Base-by-base conservation (phyloP, 805 yeast species). In the Kluyveromyces nonfermentans region DNA sequence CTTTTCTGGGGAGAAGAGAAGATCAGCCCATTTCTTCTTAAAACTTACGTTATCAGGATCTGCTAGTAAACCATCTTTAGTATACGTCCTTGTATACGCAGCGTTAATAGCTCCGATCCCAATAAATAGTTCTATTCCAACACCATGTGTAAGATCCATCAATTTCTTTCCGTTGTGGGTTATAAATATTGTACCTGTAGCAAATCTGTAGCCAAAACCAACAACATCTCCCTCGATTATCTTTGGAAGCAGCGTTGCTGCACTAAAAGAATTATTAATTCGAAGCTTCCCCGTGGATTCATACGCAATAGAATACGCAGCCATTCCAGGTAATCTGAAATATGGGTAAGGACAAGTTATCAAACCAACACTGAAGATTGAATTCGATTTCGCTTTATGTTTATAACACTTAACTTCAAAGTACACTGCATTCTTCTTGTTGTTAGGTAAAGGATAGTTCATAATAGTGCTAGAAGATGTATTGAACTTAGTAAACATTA, bases 81-180 rank as follows among this genome's bases (percentile, higher is more conserved):
- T 60, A 34, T 62, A 62, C 15, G 67, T 63, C 19, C 70, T 51
- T 2, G 67, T 58, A 46, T 64, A 62, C 7, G 69, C 62, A 2
- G 65, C 64, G 45, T 67, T 67, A 38, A 62, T 53, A 0, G 70
- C 59, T 1, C 71, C 73, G 19, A 69, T 45, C 5, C 68, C 63
- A 5, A 71, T 63, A 50, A 64, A 70, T 25, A 70, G 32, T 48
- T 68, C 69, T 10, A 65, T 54, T 19, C 77, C 79, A 22, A 80
- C 65, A 52, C 80, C 85, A 16, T 88, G 85, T 3, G 87, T 87
- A 21, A 88, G 74, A 50, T 87, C 97, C 52, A 79, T 71, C 33
- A 90, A 67, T 55, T 85, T 86, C 62, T 86, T 86, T 18, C 98
- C 98, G 56, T 93, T 93, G 51, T 95, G 76, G 0, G 98, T 93